Base-by-base conservation (phyloP, 495 filamentous ascomycete species). In the Aspergillus heteromorphus region DNA sequence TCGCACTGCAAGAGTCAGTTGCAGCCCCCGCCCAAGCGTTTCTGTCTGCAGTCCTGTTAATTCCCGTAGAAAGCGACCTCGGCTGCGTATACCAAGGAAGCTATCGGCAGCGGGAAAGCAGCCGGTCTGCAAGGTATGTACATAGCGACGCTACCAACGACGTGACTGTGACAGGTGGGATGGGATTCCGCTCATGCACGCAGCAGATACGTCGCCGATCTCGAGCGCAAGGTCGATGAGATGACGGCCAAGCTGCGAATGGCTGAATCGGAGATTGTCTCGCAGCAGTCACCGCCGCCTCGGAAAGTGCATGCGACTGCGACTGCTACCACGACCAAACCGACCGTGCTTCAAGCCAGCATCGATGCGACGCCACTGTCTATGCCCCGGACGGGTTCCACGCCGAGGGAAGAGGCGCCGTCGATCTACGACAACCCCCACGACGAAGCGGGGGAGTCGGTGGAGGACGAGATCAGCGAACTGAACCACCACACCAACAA, bases 171-270 rank as follows among this genome's bases (percentile, higher is more conserved):
- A 36, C 27, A 19, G n/a, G 1, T 1, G 16, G 10, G n/a, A n/a
- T n/a, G n/a, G n/a, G n/a, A n/a, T n/a, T n/a, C 27, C 14, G 43
- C 27, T 29, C 27, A 40, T 18, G 2, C 2, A 6, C 1, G n/a
- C 0, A 7, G 17, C 56, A 73, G 69, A 42, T 73, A 73, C 62
- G 62, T 74, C 2, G 36, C 51, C 10, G 66, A 74, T 16, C 56
- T 74, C 16, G 70, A 74, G 55, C 72, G 64, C 42, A 72, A 67
- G 19, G 60, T 74, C 2, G 69, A 73, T 20, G 70, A 74, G 23
- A 50, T 74, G 31, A 54, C 58, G 21, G 55, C 59, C 2, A 70
- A 61, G 43, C 58, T 73, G 19, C 65, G 58, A 11, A 31, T 31
- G 16, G 59, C 62, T 7, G 71, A 73, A 51, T 58, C 61, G 5